Base-by-base conservation (phyloP, 495 filamentous ascomycete species). In the Penicillium antarcticum region DNA sequence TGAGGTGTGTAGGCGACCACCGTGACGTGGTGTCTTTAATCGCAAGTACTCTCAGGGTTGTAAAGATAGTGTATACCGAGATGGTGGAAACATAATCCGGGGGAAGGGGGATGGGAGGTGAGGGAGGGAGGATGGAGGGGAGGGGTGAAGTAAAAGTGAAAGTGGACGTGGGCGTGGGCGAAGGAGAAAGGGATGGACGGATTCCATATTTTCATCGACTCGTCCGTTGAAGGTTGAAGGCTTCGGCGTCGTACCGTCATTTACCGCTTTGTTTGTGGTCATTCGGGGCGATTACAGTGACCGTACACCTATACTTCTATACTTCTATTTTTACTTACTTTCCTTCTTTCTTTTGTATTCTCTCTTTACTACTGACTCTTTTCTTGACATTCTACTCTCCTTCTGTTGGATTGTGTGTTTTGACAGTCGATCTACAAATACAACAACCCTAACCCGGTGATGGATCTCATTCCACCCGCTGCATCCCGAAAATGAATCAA, bases 381-480 rank as follows among this genome's bases (percentile, higher is more conserved):
- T 5, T 4, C 6, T 23, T 5, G 1, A 3, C 21, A 23, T 23
- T 23, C 21, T 23, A 23, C 21, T 4, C 4, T 23, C 21, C 6
- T 4, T 4, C 21, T 16, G 32, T 33, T 45, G 42, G n/a, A n/a
- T n/a, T 45, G 33, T 24, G 21, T 45, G 42, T 26, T 16, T 45
- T 26, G 2, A 23, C 11, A 26, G 14, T 41, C 45, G 41, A 45
- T 17, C 29, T 21, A 31, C 42, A 14, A 45, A 45, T 44, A 44
- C 53, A 23, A 14, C 41, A 51, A 47, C 48, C 54, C 48, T 48
- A 48, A 56, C 29, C 55, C 32, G 48, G 53, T 40, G 52, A 62
- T 47, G 56, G 60, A 62, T 60, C 57, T 56, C 60, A 62, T 57
- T 60, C 51, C 57, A 47, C 57, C 60, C 60, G 57, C 60, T 44